These are phyloP conservation scores for Epicoccum nigrum DNA, from an alignment of 2,329 filamentous ascomycete species.

Conservation along the genomic window DNA sequence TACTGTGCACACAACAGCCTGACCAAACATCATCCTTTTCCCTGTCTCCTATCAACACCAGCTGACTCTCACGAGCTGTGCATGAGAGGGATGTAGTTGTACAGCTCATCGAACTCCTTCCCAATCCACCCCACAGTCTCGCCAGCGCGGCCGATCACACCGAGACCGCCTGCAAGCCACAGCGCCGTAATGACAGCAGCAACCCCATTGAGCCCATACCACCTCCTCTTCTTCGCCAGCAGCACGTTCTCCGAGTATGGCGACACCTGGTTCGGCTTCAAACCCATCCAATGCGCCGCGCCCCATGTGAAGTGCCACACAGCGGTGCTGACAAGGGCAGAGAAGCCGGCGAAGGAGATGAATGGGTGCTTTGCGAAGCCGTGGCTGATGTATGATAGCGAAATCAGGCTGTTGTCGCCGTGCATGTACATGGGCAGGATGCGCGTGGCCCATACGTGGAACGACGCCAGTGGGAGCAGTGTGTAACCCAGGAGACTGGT, in stretches of 20 bases:
- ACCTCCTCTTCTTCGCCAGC: constrained; percentile 66
- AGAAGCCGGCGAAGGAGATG: constrained; percentile 72
- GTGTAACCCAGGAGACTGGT: constrained; percentile 76
- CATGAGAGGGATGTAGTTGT: constrained; percentile 64
- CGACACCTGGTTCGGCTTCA: constrained; percentile 63
- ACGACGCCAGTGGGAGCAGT: constrained; percentile 67
- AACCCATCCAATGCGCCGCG: constrained; percentile 78
- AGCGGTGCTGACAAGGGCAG: constrained; percentile 68
- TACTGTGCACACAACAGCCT: neutral
- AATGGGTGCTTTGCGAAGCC: constrained; percentile 76
- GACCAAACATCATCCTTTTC: neutral
- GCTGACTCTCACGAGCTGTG: constrained; percentile 43
- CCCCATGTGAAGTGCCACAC: constrained; percentile 85
- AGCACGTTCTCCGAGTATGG: constrained; percentile 57
- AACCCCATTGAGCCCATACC: constrained; percentile 73
- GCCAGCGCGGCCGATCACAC: constrained; percentile 76
- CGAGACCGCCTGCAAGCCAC: constrained; percentile 85
- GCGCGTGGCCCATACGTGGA: constrained; percentile 79
- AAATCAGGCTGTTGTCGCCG: constrained; percentile 85
- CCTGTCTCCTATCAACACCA: neutral
- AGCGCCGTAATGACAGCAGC: constrained; percentile 63
- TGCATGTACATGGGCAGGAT: constrained; percentile 76
- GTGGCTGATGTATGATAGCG: constrained; percentile 82
- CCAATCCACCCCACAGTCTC: constrained; percentile 77
- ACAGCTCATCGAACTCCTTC: constrained; percentile 78